Evolutionary conservation across 768 basidiomycete genomes (phyloP).

Genomic region (Lentinus tigrinus): DNA sequence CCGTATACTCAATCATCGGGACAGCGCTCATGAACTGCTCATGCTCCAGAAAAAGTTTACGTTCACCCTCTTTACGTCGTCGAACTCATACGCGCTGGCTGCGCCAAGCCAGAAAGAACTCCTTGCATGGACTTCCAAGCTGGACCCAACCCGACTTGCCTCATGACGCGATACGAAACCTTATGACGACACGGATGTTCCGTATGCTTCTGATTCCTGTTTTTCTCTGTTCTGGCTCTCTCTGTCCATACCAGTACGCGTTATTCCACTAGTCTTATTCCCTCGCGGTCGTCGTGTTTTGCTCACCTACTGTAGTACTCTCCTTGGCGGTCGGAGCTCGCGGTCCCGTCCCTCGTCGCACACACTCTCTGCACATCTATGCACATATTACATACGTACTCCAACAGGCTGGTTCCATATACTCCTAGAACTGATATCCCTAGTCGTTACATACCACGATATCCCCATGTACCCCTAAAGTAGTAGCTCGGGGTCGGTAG

Average conservation of each 20-base stretch:
- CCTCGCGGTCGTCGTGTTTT: constrained; percentile 15
- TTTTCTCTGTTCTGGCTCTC: constrained; percentile 3
- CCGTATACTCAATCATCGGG: background rate
- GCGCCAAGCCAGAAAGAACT: constrained; percentile 82
- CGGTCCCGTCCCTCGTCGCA: constrained; percentile 8
- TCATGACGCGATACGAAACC: constrained; percentile 14
- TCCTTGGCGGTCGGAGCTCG: background rate
- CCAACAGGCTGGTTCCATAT: constrained; percentile 10
- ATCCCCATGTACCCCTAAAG: constrained; percentile 16
- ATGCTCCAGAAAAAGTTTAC: constrained; percentile 69
- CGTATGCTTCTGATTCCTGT: constrained; percentile 7
- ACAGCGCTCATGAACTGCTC: background rate
- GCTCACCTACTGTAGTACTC: constrained; percentile 15
- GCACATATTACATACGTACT: constrained; percentile 11
- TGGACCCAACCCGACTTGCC: constrained; percentile 71
- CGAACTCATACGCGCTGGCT: constrained; percentile 88
- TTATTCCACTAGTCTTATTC: background rate
- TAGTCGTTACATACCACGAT: constrained; percentile 20
- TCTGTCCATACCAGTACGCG: background rate
- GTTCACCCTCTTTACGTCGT: constrained; percentile 89
- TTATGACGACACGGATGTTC: constrained; percentile 4
- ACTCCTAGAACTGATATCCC: constrained; percentile 23
- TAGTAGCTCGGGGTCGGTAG: constrained; percentile 18
- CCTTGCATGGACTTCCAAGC: constrained; percentile 78
- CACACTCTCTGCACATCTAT: constrained; percentile 18